These are phyloP conservation scores for Nitzschia sp. DNA, from an alignment of 108 stramenopile genomes.

Conservation along the genomic window DNA sequence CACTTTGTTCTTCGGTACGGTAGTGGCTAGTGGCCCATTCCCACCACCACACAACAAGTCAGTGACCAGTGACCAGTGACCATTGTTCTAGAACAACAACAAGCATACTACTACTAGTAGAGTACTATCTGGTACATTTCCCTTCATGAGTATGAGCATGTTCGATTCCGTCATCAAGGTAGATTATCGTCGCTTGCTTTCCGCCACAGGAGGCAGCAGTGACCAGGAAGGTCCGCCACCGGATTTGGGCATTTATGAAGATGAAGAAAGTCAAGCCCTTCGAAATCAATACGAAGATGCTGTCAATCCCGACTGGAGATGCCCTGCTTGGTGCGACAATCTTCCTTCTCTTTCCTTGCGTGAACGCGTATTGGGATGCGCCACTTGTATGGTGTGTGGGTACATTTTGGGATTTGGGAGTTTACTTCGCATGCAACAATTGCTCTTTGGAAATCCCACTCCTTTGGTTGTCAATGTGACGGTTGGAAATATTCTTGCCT, in stretches of 20 bases:
- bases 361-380: conserved; percentile 60
- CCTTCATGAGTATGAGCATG: conserved; percentile 1
- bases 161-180: conserved; percentile 17
- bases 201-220: background rate
- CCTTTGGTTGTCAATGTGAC: conserved; percentile 55
- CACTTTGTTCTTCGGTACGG: too few relatives aligned
- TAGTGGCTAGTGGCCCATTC: too few relatives aligned
- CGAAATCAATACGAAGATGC: conserved; percentile 11
- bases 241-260: conserved; percentile 41
- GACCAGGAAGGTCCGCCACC: background rate
- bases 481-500: conserved; percentile 55
- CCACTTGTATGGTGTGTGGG: conserved; percentile 56
- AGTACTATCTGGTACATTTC: too few relatives aligned
- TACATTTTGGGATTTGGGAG: conserved; percentile 55
- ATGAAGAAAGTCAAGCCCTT: conserved; percentile 29
- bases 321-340: conserved; percentile 23
- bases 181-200: conserved; percentile 23
- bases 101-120: too few relatives aligned
- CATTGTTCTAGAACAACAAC: too few relatives aligned
- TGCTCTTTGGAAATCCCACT: conserved; percentile 48
- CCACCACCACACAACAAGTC: too few relatives aligned
- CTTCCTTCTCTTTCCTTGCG: conserved; percentile 37
- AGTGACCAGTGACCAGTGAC: too few relatives aligned
- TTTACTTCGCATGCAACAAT: conserved; percentile 47
- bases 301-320: background rate